Conservation (phyloP, 768 basidiomycete species). For the Psilocybe subaeruginosa region DNA sequence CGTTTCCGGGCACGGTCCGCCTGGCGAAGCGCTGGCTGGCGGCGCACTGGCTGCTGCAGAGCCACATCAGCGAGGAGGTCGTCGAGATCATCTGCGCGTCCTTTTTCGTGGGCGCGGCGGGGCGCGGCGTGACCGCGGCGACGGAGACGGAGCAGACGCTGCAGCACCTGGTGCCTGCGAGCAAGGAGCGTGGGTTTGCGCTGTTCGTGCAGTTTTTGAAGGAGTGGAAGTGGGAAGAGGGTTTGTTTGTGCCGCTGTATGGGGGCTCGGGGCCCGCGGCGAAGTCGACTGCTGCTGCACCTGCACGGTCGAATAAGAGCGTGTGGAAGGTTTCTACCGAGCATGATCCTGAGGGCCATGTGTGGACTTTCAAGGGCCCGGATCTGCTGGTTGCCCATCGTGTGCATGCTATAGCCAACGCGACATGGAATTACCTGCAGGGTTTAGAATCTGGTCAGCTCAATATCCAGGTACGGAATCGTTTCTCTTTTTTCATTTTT, state of each 20-base stretch:
- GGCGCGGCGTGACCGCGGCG: constrained; percentile 31
- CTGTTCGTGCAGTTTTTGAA: constrained; percentile 71
- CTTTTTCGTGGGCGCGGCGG: constrained; percentile 65
- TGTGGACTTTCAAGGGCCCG: constrained; percentile 77
- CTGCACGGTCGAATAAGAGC: constrained; percentile 30
- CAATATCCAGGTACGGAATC: constrained; percentile 58
- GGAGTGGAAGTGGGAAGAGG: constrained; percentile 84
- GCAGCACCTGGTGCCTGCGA: constrained; percentile 58
- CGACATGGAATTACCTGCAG: constrained; percentile 65
- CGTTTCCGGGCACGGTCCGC: constrained; percentile 84
- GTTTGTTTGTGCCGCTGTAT: constrained; percentile 77
- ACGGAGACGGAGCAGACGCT: constrained; percentile 34
- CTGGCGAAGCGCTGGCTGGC: constrained; percentile 94
- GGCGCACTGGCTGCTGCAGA: constrained; percentile 82
- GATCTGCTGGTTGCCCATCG: constrained; percentile 75
- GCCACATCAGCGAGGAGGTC: constrained; percentile 75
- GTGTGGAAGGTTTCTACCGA: constrained; percentile 85
- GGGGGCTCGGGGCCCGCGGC: constrained; percentile 9
- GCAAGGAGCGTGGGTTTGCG: constrained; percentile 83
- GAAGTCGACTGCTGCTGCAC: constrained; percentile 29
- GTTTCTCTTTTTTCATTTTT: constrained; percentile 1
- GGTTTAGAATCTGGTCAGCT: constrained; percentile 51
- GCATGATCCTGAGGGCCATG: constrained; percentile 68
- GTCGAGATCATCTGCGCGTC: constrained; percentile 85
- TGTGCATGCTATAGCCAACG: constrained; percentile 72